phyloP scores from a whole-genome alignment of 257 asterid genomes.

The Lithospermum erythrorhizon region DNA sequence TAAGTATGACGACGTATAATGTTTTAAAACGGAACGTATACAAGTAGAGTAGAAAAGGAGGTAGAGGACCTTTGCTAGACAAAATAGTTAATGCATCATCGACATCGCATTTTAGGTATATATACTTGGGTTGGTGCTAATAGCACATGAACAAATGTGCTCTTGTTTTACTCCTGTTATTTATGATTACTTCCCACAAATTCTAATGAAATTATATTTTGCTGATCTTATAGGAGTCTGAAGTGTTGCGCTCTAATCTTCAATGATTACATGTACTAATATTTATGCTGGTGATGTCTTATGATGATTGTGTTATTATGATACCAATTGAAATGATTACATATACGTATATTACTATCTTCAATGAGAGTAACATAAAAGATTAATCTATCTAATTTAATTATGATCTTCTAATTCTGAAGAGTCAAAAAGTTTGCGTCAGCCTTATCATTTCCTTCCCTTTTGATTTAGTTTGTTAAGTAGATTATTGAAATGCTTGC shows the following conservation, averaged over 20 bases:
- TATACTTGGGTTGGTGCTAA: conserved; percentile 32
- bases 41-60: no score
- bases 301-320: conserved; percentile 3
- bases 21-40: no score
- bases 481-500: background rate
- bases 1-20: no score
- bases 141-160: conserved; percentile 13
- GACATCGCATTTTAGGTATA: conserved; percentile 49
- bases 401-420: background rate
- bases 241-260: background rate
- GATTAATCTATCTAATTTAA: background rate
- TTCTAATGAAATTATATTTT: background rate
- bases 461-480: background rate
- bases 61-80: no score
- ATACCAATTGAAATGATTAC: no score
- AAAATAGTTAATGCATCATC: conserved; percentile 14
- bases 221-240: background rate
- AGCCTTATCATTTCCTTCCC: background rate
- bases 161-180: conserved; percentile 5
- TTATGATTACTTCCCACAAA: conserved; percentile 1
- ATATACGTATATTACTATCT: no score
- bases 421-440: background rate
- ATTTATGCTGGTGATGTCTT: no score
- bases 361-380: background rate
- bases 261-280: no score